These are phyloP conservation scores for Cucumis cinereus DNA, from an alignment of 306 rosid genomes.

Conservation along the genomic window DNA sequence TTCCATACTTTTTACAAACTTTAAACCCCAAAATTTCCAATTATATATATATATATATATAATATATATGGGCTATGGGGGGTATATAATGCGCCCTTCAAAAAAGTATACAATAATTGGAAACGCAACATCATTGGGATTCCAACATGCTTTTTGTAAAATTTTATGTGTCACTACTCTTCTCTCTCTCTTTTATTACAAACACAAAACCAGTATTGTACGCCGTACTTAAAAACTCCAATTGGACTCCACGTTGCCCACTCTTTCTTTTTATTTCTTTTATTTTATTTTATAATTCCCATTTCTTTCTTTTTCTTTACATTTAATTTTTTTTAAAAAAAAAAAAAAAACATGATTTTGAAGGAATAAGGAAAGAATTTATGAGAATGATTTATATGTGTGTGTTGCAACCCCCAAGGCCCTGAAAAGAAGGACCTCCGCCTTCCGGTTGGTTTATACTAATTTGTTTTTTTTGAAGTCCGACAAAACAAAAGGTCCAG, in stretches of 20 bases:
- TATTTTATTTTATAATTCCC: too few species aligned
- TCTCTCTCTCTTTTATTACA: neutral
- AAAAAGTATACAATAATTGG: slow-evolving; percentile 12
- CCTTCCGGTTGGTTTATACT: neutral
- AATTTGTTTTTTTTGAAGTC: neutral
- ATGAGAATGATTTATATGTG: neutral
- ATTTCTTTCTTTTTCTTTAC: neutral
- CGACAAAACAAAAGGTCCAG: neutral
- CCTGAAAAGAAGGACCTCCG: slow-evolving; percentile 8
- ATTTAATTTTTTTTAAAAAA: too few species aligned
- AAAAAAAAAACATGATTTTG: too few species aligned
- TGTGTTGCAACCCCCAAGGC: neutral
- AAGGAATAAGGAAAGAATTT: too few species aligned
- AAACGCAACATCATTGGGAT: slow-evolving; percentile 22
- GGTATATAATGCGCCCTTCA: slow-evolving; percentile 1
- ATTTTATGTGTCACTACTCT: neutral
- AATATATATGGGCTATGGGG: too few species aligned
- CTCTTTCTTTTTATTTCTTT: too few species aligned
- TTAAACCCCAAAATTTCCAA: neutral
- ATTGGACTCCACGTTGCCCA: slow-evolving; percentile 30
- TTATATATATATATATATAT: neutral
- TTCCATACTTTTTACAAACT: neutral
- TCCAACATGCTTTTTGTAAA: slow-evolving; percentile 19
- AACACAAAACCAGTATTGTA: neutral
- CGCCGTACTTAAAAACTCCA: neutral